These are phyloP conservation scores for Colletotrichum siamense DNA, from an alignment of 2,329 filamentous ascomycete species.

Conservation along the genomic window DNA sequence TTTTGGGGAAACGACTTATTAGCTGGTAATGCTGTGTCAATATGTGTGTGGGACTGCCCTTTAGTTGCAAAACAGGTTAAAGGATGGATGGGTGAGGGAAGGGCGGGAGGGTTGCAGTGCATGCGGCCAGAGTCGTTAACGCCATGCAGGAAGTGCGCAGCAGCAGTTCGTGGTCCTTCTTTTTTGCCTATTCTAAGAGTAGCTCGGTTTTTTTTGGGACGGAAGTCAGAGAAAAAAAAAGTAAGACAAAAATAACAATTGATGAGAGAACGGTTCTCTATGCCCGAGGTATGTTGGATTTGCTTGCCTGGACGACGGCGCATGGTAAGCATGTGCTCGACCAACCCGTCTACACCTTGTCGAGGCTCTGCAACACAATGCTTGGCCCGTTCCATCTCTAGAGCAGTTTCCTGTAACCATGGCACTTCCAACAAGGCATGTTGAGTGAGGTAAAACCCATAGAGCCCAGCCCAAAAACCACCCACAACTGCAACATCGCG, in stretches of 20 bases:
- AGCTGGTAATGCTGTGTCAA: neutral
- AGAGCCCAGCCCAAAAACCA: neutral
- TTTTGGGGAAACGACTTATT: neutral
- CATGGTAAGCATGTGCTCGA: neutral
- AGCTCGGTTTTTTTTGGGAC: neutral
- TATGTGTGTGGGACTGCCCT: neutral
- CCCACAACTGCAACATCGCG: neutral
- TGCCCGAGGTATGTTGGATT: neutral
- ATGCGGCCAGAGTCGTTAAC: neutral
- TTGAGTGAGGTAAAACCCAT: neutral
- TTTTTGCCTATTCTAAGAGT: neutral
- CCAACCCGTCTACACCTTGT: neutral
- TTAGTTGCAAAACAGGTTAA: neutral
- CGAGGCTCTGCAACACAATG: neutral
- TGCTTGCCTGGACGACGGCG: neutral
- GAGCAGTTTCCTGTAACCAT: neutral
- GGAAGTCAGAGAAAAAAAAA: neutral
- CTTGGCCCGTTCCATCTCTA: neutral
- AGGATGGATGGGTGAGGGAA: neutral
- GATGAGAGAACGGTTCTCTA: neutral
- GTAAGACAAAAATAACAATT: neutral
- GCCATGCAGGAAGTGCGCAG: neutral
- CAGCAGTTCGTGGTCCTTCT: neutral
- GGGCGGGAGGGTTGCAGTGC: neutral
- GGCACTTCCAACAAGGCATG: neutral